Evolutionary conservation across 805 yeast genomes (phyloP).

Genomic region (Kodamaea hsintzibuensis): DNA sequence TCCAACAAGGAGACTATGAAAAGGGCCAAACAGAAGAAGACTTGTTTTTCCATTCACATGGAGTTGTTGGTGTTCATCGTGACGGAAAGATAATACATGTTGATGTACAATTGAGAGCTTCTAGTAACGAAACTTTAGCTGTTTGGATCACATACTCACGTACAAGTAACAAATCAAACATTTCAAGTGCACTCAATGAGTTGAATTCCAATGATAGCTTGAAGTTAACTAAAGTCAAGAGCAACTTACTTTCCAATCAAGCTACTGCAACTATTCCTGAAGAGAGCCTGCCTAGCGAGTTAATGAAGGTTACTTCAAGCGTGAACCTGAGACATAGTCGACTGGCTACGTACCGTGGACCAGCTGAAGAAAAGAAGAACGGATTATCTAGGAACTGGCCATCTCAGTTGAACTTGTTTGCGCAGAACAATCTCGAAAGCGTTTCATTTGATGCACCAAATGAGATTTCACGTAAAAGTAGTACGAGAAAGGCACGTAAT

Average conservation of each 20-base stretch:
- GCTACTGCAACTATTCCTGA: conserved; percentile 1
- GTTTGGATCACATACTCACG: conserved; percentile 89
- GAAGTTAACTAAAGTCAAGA: not conserved
- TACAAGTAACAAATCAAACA: conserved; percentile 22
- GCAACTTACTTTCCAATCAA: not conserved
- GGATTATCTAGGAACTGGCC: conserved; percentile 39
- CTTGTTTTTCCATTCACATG: conserved; percentile 60
- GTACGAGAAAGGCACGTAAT: conserved; percentile 33
- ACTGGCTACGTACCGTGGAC: conserved; percentile 3
- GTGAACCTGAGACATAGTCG: not conserved
- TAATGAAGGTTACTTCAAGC: not conserved
- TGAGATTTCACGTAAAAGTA: conserved; percentile 33
- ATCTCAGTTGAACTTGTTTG: conserved; percentile 54
- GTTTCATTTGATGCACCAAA: conserved; percentile 29
- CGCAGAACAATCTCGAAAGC: conserved; percentile 34
- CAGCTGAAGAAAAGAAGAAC: conserved; percentile 5
- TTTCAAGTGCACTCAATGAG: conserved; percentile 27
- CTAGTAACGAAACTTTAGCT: conserved; percentile 56
- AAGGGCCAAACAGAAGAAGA: conserved; percentile 34
- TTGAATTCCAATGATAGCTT: conserved; percentile 17
- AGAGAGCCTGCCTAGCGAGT: not conserved
- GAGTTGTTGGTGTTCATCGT: conserved; percentile 65
- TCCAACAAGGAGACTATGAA: conserved; percentile 15
- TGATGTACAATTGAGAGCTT: conserved; percentile 80
- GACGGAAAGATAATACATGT: conserved; percentile 67